Evolutionary conservation across 2,329 filamentous ascomycete genomes (phyloP), one percentile per base, ranked within the genome.

Genomic region (Sporothrix humicola): DNA sequence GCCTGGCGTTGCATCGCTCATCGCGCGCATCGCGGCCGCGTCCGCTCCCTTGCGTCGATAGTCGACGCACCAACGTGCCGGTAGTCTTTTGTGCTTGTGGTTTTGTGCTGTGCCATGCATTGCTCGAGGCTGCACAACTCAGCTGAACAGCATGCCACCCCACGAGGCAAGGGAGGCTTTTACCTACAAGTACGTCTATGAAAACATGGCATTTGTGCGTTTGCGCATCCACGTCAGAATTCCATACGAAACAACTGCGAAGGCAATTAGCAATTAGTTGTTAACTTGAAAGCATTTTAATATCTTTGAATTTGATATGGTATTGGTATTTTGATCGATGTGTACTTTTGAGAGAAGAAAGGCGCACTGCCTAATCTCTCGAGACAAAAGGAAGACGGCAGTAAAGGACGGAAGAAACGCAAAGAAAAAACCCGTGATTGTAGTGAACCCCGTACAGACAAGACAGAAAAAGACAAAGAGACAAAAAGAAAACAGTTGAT

Each of bases 91-190:
- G 31, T 37, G 31, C 15, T 31, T 44, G 44, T 63, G 58, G 6
- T 65, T 17, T 48, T 20, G 42, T 26, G 20, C 44, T 37, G 46
- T 5, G 8, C 10, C 12, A 2, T 8, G 31, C 31, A 12, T 46
- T n/a, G 15, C 44, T 17, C 6, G 17, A 44, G 61, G 61, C 59
- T 4, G 61, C 37, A 66, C 61, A 48, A 26, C n/a, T 10, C 3
- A 66, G 61, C 61, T 66, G 61, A 46, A 66, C n/a, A 66, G 61
- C 61, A 66, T 66, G 26, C 42, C 61, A 50, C 44, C 65, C 23
- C 46, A 68, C 20, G 63, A 68, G 44, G 63, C 63, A 68, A 68
- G 44, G 46, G 46, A 68, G 46, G 12, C n/a, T 23, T 3, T n/a
- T n/a, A n/a, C n/a, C n/a, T n/a, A n/a, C 20, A 26, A 20, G 23